These are phyloP conservation scores for Vigna nakashimae DNA, from an alignment of 306 rosid species.

Conservation along the genomic window DNA sequence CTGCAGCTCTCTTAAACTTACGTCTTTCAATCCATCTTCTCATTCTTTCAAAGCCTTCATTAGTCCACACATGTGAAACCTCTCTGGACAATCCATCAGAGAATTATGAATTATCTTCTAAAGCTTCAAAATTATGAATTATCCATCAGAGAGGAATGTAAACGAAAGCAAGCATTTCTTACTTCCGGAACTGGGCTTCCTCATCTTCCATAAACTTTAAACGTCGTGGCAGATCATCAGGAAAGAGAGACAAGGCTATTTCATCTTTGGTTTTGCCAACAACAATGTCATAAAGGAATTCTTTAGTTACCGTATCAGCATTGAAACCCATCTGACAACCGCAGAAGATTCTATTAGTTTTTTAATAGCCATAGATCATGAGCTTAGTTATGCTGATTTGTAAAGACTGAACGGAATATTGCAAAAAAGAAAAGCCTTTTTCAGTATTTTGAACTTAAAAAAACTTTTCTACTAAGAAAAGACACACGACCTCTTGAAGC, in stretches of 20 bases:
- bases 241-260: conserved; percentile 69
- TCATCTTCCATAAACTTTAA: conserved; percentile 80
- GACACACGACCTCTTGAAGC: conserved; percentile 61
- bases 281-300: conserved; percentile 64
- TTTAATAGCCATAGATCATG: conserved; percentile 31
- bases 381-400: conserved; percentile 30
- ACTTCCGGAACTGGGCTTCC: conserved; percentile 90
- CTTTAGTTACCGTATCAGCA: conserved; percentile 79
- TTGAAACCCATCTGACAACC: conserved; percentile 84
- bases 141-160: neutral
- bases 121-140: too few relatives aligned
- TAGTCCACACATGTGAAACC: conserved; percentile 39
- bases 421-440: conserved; percentile 5
- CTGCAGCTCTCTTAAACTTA: conserved; percentile 92
- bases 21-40: conserved; percentile 87
- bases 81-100: conserved; percentile 55
- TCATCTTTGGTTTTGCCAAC: conserved; percentile 90
- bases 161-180: conserved; percentile 31
- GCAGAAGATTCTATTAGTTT: conserved; percentile 39
- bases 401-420: conserved; percentile 22
- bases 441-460: neutral
- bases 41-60: conserved; percentile 71
- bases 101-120: too few relatives aligned
- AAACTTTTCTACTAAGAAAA: conserved; percentile 1
- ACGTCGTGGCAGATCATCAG: conserved; percentile 74